Evolutionary conservation across 768 basidiomycete genomes (phyloP), one percentile per base, ranked within the genome.

Genomic region (Boletus rubropictus): DNA sequence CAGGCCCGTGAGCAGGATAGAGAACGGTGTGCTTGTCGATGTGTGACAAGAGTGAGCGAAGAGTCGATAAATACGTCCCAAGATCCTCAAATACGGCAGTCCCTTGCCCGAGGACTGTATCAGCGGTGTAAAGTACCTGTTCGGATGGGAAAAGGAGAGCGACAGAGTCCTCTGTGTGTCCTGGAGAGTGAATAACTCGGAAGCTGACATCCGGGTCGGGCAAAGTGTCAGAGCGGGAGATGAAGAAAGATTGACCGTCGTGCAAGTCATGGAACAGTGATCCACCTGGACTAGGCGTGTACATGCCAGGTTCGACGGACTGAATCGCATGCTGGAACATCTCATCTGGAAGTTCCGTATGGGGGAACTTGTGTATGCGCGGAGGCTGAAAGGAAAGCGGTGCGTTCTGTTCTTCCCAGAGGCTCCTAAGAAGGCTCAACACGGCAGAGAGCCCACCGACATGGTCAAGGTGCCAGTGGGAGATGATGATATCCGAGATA

Each of bases 401-500:
- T 11, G 69, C 57, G 49, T 77, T 74, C 4, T 74, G 67, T 57
- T 71, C 66, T 47, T 73, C 66, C 85, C 86, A 88, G n/a, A 85
- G 67, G 31, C 70, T 62, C 10, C 74, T 70, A 2, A 96, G 74
- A 34, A 90, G 78, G 5, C 59, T 52, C 1, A 97, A 75, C 1
- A 96, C 84, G 24, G 76, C 68, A 0, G 78, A 77, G 2, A 96
- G 70, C 5, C 93, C 95, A 7, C 78, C 78, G 52, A 84, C 73
- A 54, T 98, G 95, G 67, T 98, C 95, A 25, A 71, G 69, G 62
- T 98, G 95, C 76, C 84, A 84, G 65, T 98, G 95, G 0, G 92
- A 90, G 46, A 98, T 72, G 58, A 98, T 72, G 66, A 98, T 89
- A 61, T 97, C 92, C 10, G 89, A 89, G 40, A 97, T 68, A 40